Base-by-base conservation (phyloP, 2,329 filamentous ascomycete species). In the Passalora sequoiae region DNA sequence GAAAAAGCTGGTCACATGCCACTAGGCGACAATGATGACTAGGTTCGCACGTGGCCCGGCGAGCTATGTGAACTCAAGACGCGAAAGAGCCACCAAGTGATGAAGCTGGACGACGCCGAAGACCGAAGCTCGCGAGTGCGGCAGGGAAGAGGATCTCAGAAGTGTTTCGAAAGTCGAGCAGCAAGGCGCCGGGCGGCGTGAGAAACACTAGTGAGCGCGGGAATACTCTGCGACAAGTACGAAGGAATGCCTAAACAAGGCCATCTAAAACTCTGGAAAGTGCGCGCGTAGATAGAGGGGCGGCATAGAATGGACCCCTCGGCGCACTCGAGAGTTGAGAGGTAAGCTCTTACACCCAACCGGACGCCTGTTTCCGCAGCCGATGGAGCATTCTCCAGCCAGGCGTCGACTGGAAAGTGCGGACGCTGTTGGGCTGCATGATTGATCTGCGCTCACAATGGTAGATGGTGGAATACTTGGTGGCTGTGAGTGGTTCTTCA, bases 1-100 rank as follows among this genome's bases (percentile, higher is more conserved):
- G 22, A 41, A 36, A 32, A 44, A 44, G 46, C 29, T 33, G 42
- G 46, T 49, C 46, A 49, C 46, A 49, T 49, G 46, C 46, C 33
- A 21, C 27, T 31, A 40, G 43, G 40, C 43, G 38, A 27, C 38
- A 40, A 40, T 35, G 33, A 43, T 12, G 24, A 37, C 31, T 31
- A 31, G 43, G 38, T 43, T 27, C 30, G 47, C 47, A 50, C 43
- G 47, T 50, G 43, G 43, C 43, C 37, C 30, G n/a, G 21, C 29
- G 40, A 46, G 31, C 40, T 37, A 43, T 37, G 36, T 39, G 32
- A 42, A 35, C 28, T 42, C 22, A 48, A 17, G 40, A 31, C 15
- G 39, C 28, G 31, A 31, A 39, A 25, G 20, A 13, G 29, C 32
- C 21, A 15, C 24, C 27, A 38, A 16, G n/a, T 21, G 37, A 13